Base-by-base conservation (phyloP, 75 land plant species). In the Pinus albicaulis region DNA sequence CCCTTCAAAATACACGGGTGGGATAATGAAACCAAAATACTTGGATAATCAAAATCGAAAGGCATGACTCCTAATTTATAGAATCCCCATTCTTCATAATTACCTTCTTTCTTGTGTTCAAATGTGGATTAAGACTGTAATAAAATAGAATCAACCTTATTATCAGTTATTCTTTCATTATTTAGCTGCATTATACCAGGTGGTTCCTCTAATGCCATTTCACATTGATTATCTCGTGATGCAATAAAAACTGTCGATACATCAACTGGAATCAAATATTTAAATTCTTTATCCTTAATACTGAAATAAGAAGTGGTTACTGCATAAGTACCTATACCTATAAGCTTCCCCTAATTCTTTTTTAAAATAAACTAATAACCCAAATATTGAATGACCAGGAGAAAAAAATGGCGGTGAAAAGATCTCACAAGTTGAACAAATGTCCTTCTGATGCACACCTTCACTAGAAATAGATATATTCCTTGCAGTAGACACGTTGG, bases 11-110 rank as follows among this genome's bases (percentile, higher is more conserved):
- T 78, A 80, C 91, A 85, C 0, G 82, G 87, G 25, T 84, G 89
- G 15, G 98, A 92, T 59, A 88, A 66, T 36, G 88, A 76, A 74
- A 95, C 90, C 81, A 98, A 85, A 72, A 98, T 98, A 73, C 98
- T 88, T 59, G 88, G 85, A 76, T 82, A 82, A 80, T 92, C 92
- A 24, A 19, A 52, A 52, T 12, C 17, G 24, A 57, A 55, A 53
- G 57, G 7, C 24, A 55, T 15, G 15, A 72, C 22, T 26, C 31
- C 26, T 72, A 11, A 57, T 72, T 53, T 72, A 55, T 57, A 72
- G 20, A 52, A 14, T 72, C 57, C 74, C 55, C 22, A 25, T 55
- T 55, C 74, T 52, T 72, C 74, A 72, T 24, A 15, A 53, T 24
- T 55, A 5, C 57, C 22, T 2, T 72, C 74, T 55, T 15, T 28